Evolutionary conservation across 768 basidiomycete species (phyloP).

Genomic region (Serpula lacrymans): DNA sequence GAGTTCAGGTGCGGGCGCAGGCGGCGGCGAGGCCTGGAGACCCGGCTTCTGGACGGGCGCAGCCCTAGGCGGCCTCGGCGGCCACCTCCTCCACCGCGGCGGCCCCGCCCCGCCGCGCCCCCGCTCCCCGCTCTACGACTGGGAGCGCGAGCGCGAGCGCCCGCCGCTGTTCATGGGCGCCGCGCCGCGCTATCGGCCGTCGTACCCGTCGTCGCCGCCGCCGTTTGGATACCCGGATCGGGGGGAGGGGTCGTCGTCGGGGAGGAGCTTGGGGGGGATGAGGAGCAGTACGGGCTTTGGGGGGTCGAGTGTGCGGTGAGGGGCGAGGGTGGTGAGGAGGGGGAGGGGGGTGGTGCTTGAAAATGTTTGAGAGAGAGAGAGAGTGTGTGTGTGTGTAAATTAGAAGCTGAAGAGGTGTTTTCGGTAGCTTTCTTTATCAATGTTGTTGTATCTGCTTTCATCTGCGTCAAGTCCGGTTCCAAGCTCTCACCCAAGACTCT

Average conservation of each 20-base stretch:
- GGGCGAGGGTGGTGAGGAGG: too few species aligned
- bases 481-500: too few species aligned
- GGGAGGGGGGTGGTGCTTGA: too few species aligned
- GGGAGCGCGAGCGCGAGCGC: slow-evolving; percentile 46
- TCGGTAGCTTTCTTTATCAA: too few species aligned
- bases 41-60: slow-evolving; percentile 90
- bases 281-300: slow-evolving; percentile 79
- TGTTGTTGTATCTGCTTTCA: too few species aligned
- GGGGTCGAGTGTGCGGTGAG: slow-evolving; percentile 67
- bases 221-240: slow-evolving; percentile 42
- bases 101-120: slow-evolving; percentile 22
- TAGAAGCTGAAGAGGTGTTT: too few species aligned
- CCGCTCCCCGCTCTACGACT: slow-evolving; percentile 43
- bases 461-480: too few species aligned
- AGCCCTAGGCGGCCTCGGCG: slow-evolving; percentile 66
- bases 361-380: too few species aligned
- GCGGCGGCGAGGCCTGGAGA: slow-evolving; percentile 40
- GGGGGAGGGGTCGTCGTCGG: slow-evolving; percentile 68
- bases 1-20: too few species aligned
- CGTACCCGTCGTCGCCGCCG: slow-evolving; percentile 10
- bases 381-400: too few species aligned
- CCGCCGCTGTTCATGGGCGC: slow-evolving; percentile 25
- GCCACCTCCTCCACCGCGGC: slow-evolving; percentile 47
- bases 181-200: slow-evolving; percentile 10
- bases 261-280: slow-evolving; percentile 66